Base-by-base conservation (phyloP, 495 filamentous ascomycete genomes). In the Viridothelium virens region DNA sequence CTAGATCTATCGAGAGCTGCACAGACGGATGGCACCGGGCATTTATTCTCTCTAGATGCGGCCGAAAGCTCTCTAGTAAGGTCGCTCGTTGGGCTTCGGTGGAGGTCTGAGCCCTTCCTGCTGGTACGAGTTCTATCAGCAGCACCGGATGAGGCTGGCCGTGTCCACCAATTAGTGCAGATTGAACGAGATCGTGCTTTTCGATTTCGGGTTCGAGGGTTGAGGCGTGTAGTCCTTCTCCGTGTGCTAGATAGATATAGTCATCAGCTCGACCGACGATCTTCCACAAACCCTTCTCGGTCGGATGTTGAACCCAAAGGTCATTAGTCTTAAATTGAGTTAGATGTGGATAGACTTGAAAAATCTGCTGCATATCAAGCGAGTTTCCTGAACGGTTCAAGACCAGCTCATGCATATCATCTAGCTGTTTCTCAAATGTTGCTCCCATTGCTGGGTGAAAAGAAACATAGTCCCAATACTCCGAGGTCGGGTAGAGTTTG, bases 101-200 rank as follows among this genome's bases (percentile, higher is more conserved):
- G 7, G 9, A 16, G 14, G 9, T 16, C 14, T 46, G 41, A 7
- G 41, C 41, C 14, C 14, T 7, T 16, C 9, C 41, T 7, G 7
- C 41, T 16, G 14, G 41, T 9, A 46, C 14, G 14, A 16, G 56
- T 33, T 76, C 74, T 3, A 76, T 44, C 0, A 76, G 25, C 2
- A 76, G 68, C 2, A 75, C 67, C 10, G 74, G 73, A 3, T 66
- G 65, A 11, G 66, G 56, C 3, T 62, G 64, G 16, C 69, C 69
- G 63, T 73, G 63, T 2, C 72, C 75, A 2, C 73, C 73, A 61
- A 76, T 72, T 3, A 76, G 56, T 0, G 69, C 73, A 2, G 69
- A 66, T 38, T 69, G 69, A 3, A 77, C 70, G n/a, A 6, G 39
- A 0, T 67, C 66, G 50, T 77, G 69, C 34, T 68, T 59, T 37